phyloP scores from a whole-genome alignment of 176 grass and related monocot species.

The Triticum dicoccoides region DNA sequence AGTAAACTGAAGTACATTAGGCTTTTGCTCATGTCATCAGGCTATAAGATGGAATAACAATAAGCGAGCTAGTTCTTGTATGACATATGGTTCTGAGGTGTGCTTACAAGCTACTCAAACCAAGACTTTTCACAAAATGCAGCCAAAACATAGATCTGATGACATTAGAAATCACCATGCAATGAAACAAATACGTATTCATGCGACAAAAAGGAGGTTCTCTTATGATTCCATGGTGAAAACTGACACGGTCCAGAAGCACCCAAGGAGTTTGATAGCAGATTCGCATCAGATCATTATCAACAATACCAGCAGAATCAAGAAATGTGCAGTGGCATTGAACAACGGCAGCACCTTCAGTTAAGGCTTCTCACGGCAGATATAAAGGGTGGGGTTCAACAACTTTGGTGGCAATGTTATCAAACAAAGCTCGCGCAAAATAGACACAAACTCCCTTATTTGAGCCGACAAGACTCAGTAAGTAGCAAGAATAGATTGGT shows the following conservation, averaged over 20 bases:
- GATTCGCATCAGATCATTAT: neutral
- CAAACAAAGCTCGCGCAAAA: neutral
- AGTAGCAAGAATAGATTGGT: neutral
- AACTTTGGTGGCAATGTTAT: neutral
- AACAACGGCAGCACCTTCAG: neutral
- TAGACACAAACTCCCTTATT: neutral
- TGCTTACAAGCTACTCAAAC: neutral
- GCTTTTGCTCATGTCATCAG: neutral
- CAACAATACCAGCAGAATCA: neutral
- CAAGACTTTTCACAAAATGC: neutral
- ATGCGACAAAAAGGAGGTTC: neutral
- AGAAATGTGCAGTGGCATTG: neutral
- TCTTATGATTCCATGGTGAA: neutral
- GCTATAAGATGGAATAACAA: slow-evolving; percentile 8
- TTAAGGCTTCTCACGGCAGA: neutral
- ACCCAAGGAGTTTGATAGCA: neutral
- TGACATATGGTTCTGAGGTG: neutral
- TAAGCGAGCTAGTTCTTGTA: neutral
- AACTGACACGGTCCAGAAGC: neutral
- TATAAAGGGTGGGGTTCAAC: neutral
- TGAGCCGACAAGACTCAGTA: neutral
- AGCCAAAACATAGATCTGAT: neutral
- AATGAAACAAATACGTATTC: neutral
- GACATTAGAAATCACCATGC: neutral
- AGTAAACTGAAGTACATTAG: neutral